Conservation (phyloP, 768 basidiomycete genomes). For the Pilatotrama ljubarskyi region DNA sequence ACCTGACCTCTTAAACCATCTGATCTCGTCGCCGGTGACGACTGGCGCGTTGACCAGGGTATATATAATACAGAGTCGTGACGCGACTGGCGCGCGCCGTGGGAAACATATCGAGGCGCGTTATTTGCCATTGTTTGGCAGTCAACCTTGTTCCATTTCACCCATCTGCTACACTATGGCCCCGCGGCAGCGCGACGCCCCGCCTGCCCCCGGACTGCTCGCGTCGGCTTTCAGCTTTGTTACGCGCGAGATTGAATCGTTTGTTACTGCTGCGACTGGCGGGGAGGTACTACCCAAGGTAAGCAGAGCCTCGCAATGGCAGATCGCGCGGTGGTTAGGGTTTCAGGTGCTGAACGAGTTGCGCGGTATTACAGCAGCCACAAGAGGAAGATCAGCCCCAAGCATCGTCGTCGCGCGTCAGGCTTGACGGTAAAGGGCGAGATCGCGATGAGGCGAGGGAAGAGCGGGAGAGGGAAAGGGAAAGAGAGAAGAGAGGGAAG, state of each 20-base stretch:
- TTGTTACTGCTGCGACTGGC: slow-evolving; percentile 64
- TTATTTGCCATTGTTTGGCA: slow-evolving; percentile 21
- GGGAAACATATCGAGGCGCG: slow-evolving; percentile 16
- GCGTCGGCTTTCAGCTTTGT: slow-evolving; percentile 70
- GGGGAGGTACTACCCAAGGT: slow-evolving; percentile 58
- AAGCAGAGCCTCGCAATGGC: slow-evolving; percentile 7
- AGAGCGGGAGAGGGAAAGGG: slow-evolving; percentile 2
- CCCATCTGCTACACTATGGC: slow-evolving; percentile 22
- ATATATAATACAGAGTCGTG: not conserved
- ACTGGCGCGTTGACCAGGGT: too few relatives aligned
- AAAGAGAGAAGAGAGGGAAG: slow-evolving; percentile 19
- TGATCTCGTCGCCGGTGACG: not conserved
- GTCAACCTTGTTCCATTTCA: slow-evolving; percentile 16
- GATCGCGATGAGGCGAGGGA: slow-evolving; percentile 11
- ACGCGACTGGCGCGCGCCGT: slow-evolving; percentile 5
- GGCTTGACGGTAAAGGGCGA: slow-evolving; percentile 20
- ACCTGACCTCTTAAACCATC: too few relatives aligned
- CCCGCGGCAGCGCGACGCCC: slow-evolving; percentile 17
- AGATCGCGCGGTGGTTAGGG: slow-evolving; percentile 3
- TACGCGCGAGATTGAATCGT: slow-evolving; percentile 68
- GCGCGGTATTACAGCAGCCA: not conserved
- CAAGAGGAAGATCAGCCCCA: slow-evolving; percentile 17
- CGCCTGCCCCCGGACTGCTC: slow-evolving; percentile 42
- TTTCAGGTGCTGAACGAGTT: not conserved
- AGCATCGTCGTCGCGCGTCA: slow-evolving; percentile 29